Evolutionary conservation across 345 rosid genomes (phyloP).

Genomic region (Citrus inodora): DNA sequence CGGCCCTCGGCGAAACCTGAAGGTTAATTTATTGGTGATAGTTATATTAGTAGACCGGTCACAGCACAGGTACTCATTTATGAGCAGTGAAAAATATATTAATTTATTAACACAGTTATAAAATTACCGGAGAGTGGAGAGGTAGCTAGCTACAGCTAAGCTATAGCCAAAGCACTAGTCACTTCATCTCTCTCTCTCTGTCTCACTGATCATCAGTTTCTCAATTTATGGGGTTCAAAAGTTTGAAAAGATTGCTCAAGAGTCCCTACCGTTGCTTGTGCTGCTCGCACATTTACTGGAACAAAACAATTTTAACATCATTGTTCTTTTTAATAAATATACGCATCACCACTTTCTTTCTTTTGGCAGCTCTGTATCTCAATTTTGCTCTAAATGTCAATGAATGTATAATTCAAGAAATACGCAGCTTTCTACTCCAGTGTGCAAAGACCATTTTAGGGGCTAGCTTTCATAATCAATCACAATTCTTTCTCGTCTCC

Average conservation of each 20-base stretch:
- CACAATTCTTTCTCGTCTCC: background rate
- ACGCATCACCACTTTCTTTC: background rate
- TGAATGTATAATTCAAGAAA: background rate
- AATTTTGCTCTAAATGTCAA: background rate
- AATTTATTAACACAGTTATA: background rate
- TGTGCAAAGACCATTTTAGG: background rate
- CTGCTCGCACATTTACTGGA: constrained; percentile 4
- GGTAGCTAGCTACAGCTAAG: no score
- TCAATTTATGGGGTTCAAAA: background rate
- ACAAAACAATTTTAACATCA: background rate
- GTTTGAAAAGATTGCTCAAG: background rate
- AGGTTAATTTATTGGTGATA: no score
- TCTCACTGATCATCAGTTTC: background rate
- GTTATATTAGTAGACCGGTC: no score
- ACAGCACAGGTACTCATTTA: no score
- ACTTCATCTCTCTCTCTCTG: background rate
- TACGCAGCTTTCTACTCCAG: background rate
- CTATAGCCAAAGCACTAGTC: background rate
- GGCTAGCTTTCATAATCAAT: background rate
- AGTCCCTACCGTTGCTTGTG: background rate
- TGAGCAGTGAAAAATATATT: background rate
- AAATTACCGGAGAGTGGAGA: background rate
- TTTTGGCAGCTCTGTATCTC: background rate
- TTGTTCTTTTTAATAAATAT: background rate
- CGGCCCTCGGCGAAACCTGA: background rate